Percentiles rank a stretch among this genome's conserved stretches.
Evolutionary conservation across 176 grass and related monocot species (phyloP).

Genomic region (Lolium multiflorum): DNA sequence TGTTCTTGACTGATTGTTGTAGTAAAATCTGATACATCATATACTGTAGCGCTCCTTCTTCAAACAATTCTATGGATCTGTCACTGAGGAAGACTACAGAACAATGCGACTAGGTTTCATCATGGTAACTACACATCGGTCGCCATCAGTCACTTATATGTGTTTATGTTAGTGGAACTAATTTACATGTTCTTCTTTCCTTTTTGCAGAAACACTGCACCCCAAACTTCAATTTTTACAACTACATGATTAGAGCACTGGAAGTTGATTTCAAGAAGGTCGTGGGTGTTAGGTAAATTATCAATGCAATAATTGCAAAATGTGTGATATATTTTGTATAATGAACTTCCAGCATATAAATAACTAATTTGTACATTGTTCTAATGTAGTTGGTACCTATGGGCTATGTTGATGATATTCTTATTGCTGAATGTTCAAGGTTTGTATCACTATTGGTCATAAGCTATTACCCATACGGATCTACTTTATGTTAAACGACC

Average conservation of each 20-base stretch:
- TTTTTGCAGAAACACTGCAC: conserved; percentile 74
- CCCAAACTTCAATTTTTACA: conserved; percentile 80
- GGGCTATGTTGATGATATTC: conserved; percentile 82
- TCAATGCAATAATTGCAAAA: not conserved
- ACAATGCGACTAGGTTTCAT: conserved; percentile 90
- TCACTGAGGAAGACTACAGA: conserved; percentile 74
- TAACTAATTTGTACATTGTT: conserved; percentile 10
- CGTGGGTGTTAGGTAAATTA: conserved; percentile 79
- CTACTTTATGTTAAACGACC: not conserved
- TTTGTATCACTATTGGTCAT: conserved; percentile 3
- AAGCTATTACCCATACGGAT: not conserved
- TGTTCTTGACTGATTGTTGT: not conserved
- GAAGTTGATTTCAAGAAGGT: conserved; percentile 90
- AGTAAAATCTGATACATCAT: not conserved
- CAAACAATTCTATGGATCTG: conserved; percentile 83
- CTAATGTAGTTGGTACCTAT: conserved; percentile 81
- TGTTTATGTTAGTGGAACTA: not conserved
- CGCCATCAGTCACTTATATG: not conserved
- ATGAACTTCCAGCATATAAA: not conserved
- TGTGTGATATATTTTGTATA: not conserved
- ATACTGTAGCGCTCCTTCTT: conserved; percentile 71
- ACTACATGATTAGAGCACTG: conserved; percentile 86
- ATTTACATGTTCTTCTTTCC: not conserved
- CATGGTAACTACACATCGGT: conserved; percentile 48
- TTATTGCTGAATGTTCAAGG: conserved; percentile 83